Evolutionary conservation across 768 basidiomycete genomes (phyloP), one percentile per base, ranked within the genome.

Genomic region (Rhodotorula taiwanensis): DNA sequence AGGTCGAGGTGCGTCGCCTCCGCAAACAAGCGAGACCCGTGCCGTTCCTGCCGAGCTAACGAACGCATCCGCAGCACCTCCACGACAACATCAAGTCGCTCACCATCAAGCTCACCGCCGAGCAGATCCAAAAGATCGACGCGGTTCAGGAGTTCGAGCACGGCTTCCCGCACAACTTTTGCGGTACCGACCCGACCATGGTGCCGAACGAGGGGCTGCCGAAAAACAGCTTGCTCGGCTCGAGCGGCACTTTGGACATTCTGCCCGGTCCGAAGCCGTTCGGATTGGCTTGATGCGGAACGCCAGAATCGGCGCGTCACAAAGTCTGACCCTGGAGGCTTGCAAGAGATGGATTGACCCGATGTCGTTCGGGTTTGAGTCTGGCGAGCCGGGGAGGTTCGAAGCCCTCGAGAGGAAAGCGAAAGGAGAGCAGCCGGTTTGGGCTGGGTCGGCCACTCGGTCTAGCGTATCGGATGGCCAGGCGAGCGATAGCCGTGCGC

Each of bases 1-100:
- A 71, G 55, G 54, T 69, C 36, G 43, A 48, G 52, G 52, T 54
- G 39, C 51, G 34, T 11, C n/a, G 21, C 4, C 31, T 21, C 9
- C 20, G 5, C 34, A 3, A 5, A 3, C 15, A 3, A 11, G 15
- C 14, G 4, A 10, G 10, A 2, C 11, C 34, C 39, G n/a, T n/a
- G 4, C 10, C 18, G n/a, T 10, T 9, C 9, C 16, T 39, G 36
- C 36, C 23, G 3, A 25, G 3, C 39, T 15, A 4, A 16, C 4
- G 25, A 5, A 8, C 18, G 23, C 25, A 13, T 34, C 15, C 33
- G 14, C 52, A 54, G 50, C 70, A 71, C 53, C 59, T 62, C 5
- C 41, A 55, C 23, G 61, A 52, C 48, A 70, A 67, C 65, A 57
- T 70, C 50, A 23, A 52, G 6, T 58, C 68, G 14, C 42, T 70